Base-by-base conservation (phyloP, 1,284 basidiomycete species). In the Boletus austroedulis region DNA sequence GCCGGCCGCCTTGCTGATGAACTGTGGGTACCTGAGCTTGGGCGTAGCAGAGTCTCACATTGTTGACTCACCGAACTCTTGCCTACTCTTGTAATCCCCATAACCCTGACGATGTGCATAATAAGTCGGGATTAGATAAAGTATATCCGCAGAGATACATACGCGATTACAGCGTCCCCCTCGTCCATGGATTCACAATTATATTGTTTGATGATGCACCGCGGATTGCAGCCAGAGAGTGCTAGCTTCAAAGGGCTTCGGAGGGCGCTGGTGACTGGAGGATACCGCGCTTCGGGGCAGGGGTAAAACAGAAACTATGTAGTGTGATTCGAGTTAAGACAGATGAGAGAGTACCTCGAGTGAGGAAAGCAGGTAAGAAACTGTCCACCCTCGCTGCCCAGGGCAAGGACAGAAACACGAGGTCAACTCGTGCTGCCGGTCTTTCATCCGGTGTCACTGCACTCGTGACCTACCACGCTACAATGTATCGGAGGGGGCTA, bases 31-130 rank as follows among this genome's bases (percentile, higher is more conserved):
- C 29, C 31, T 7, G 55, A n/a, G n/a, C 41, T 6, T 34, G 14
- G 12, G n/a, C n/a, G 21, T 4, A 2, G 6, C 19, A 34, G 14
- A 26, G 8, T 36, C 4, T 50, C 14, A 12, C 5, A 8, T 14
- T 3, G 32, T n/a, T n/a, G 14, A 56, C 74, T 56, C 44, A 76
- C 76, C 2, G 76, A 69, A 29, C 74, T 73, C 59, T 77, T 78
- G 21, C 77, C 77, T 3, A 66, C 72, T 24, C 77, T 77, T 9
- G 76, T 76, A 19, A 67, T 62, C 0, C 77, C 77, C 76, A 78
- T 77, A 24, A 78, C 65, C 14, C 76, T 77, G 21, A 41, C 14
- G 8, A 14, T 17, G 50, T 7, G 5, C 0, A 2, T 32, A 3
- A 31, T 32, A 7, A 34, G 14, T 15, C 32, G 1, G 14, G 56